A percentile compares a stretch with the other conserved stretches of the same genome.
Conservation (phyloP, 2,329 filamentous ascomycete species). For the Aspergillus sp. region DNA sequence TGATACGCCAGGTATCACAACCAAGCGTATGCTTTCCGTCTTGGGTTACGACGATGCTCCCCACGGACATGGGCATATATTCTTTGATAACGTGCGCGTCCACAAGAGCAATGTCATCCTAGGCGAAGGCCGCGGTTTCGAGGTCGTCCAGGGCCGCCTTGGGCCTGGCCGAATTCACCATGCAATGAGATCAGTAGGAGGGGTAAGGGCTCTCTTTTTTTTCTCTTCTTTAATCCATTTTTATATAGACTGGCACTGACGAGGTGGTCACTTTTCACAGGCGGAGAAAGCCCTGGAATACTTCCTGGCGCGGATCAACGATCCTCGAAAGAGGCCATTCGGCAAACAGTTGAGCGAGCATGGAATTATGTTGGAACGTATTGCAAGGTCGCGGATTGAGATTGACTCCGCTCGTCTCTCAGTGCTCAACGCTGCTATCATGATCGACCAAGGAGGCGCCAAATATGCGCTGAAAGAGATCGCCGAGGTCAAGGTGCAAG, state of each 20-base stretch:
- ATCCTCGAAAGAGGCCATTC: slow-evolving; percentile 86
- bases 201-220: slow-evolving; percentile 31
- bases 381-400: slow-evolving; percentile 86
- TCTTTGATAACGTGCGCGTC: slow-evolving; percentile 85
- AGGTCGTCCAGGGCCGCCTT: slow-evolving; percentile 96
- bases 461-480: slow-evolving; percentile 92
- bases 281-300: slow-evolving; percentile 92
- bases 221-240: not conserved
- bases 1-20: slow-evolving; percentile 76
- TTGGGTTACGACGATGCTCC: slow-evolving; percentile 97
- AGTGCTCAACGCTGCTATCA: slow-evolving; percentile 91
- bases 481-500: slow-evolving; percentile 91
- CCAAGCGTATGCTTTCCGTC: slow-evolving; percentile 89
- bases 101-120: slow-evolving; percentile 82
- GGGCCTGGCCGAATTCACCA: slow-evolving; percentile 97
- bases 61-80: slow-evolving; percentile 91
- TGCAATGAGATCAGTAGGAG: slow-evolving; percentile 91
- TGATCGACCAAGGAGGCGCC: slow-evolving; percentile 85
- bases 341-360: slow-evolving; percentile 83
- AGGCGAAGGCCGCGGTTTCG: slow-evolving; percentile 90
- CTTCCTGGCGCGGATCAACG: slow-evolving; percentile 92
- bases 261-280: not conserved
- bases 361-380: slow-evolving; percentile 92
- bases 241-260: too few relatives aligned
- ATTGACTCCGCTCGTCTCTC: slow-evolving; percentile 88